phyloP scores from a whole-genome alignment of 371 early-diverging fungal genomes.

The Lichtheimia corymbifera region DNA sequence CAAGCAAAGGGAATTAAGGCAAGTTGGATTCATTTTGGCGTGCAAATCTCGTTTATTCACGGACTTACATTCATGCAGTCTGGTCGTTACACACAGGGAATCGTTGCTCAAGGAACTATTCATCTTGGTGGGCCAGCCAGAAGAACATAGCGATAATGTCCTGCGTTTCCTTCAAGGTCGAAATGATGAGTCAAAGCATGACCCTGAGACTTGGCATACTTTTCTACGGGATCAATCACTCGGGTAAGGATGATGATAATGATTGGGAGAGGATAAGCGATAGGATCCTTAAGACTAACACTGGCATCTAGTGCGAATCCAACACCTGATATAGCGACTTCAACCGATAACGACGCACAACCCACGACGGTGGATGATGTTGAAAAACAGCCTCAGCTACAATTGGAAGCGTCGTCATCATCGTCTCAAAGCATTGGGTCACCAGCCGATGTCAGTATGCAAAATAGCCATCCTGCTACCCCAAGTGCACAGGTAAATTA shows the following conservation, averaged over 20 bases:
- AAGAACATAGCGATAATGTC: slow-evolving; percentile 21
- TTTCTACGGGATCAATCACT: slow-evolving; percentile 37
- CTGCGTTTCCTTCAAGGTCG: slow-evolving; percentile 21
- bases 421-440: too few species aligned
- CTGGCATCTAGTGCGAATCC: neutral
- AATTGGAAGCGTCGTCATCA: too few species aligned
- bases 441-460: too few species aligned
- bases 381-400: too few species aligned
- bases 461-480: too few species aligned
- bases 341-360: too few species aligned
- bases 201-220: slow-evolving; percentile 20
- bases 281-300: too few species aligned
- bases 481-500: too few species aligned
- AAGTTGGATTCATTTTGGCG: neutral
- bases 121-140: slow-evolving; percentile 22
- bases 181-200: neutral
- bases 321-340: too few species aligned
- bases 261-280: too few species aligned
- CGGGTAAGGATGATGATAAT: slow-evolving; percentile 14
- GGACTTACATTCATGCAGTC: slow-evolving; percentile 13
- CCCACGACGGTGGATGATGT: too few species aligned
- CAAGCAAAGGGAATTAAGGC: slow-evolving; percentile 28
- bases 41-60: too few species aligned
- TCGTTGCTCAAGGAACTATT: slow-evolving; percentile 33
- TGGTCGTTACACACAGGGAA: slow-evolving; percentile 20